These are phyloP conservation scores for Trichoderma oligosporum DNA, from an alignment of 2,329 filamentous ascomycete genomes.

Conservation along the genomic window DNA sequence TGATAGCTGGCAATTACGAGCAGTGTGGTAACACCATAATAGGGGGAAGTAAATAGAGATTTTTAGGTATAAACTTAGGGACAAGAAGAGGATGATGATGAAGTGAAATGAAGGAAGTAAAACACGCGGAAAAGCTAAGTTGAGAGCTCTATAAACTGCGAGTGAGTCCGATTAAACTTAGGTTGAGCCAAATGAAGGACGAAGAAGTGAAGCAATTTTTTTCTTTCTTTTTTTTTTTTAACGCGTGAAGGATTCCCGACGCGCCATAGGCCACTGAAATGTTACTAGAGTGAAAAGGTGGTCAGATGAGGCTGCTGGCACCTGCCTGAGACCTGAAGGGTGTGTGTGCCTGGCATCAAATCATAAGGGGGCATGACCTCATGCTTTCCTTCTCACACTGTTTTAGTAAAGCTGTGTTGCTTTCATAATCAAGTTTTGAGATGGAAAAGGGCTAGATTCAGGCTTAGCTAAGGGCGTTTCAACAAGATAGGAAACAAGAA, in stretches of 20 bases:
- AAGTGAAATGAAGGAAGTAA: neutral
- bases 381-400: neutral
- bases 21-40: conserved; percentile 12
- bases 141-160: conserved; percentile 4
- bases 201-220: neutral
- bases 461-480: neutral
- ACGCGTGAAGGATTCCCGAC: conserved; percentile 1
- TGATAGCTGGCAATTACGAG: conserved; percentile 10
- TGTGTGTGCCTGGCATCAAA: conserved; percentile 15
- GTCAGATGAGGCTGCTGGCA: conserved; percentile 19
- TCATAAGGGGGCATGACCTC: conserved; percentile 20
- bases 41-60: neutral
- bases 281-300: conserved; percentile 10
- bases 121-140: neutral
- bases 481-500: no score
- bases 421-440: conserved; percentile 7
- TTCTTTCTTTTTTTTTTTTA: neutral
- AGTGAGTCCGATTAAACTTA: neutral
- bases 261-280: conserved; percentile 4
- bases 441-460: neutral
- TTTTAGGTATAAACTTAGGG: conserved; percentile 1
- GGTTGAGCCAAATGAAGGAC: neutral
- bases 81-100: conserved; percentile 4
- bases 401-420: neutral
- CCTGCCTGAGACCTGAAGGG: conserved; percentile 6